Conservation (phyloP, 768 basidiomycete species). For the Mrakia frigida region DNA sequence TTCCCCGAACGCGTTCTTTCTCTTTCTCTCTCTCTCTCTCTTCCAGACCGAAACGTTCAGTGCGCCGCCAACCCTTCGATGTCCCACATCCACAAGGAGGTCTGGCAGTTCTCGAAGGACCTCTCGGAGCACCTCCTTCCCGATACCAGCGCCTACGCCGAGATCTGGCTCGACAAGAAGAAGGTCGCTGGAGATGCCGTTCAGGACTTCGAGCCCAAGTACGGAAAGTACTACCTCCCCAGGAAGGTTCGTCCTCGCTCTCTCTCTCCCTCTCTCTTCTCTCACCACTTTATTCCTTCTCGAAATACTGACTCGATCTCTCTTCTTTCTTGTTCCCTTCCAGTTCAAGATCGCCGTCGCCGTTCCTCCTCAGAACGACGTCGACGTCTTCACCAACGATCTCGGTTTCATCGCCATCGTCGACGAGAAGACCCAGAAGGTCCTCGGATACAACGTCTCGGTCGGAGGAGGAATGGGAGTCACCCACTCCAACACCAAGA, state of each 20-base stretch:
- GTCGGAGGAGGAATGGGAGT: constrained; percentile 99
- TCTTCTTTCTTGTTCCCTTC: constrained; percentile 18
- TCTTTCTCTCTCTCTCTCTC: neutral
- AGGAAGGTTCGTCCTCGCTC: constrained; percentile 62
- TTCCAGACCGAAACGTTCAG: constrained; percentile 66
- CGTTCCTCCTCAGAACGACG: constrained; percentile 92
- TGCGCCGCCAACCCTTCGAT: constrained; percentile 84
- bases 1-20: neutral
- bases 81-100: constrained; percentile 77
- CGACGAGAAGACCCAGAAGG: constrained; percentile 58
- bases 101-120: constrained; percentile 74
- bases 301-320: neutral
- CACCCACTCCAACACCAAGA: constrained; percentile 98
- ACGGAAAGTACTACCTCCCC: constrained; percentile 94
- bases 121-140: constrained; percentile 84
- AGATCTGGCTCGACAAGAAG: constrained; percentile 99
- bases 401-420: constrained; percentile 94
- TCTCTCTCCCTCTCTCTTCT: neutral
- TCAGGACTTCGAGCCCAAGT: constrained; percentile 93
- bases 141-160: constrained; percentile 87
- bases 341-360: constrained; percentile 97
- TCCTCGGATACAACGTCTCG: constrained; percentile 88
- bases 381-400: constrained; percentile 93
- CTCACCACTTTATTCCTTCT: too few species aligned
- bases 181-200: constrained; percentile 87